A percentile compares a stretch with the other conserved stretches of the same genome.
phyloP scores from a whole-genome alignment of 768 basidiomycete species.

The Lactarius akahatsu region DNA sequence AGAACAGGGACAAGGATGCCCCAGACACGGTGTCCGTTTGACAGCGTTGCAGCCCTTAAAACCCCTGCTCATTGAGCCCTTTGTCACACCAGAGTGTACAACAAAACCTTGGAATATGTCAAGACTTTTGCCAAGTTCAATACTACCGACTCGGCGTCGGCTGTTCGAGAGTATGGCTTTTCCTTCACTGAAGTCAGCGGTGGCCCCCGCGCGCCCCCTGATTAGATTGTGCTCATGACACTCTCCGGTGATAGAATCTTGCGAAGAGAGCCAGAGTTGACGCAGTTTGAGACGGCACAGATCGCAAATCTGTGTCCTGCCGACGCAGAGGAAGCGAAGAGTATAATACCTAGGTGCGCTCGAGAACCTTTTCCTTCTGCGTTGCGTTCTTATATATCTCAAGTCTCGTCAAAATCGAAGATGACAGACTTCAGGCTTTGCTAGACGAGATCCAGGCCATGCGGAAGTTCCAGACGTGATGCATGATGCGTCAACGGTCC shows the following conservation, averaged over 20 bases:
- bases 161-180: conserved; percentile 55
- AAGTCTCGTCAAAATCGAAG: conserved; percentile 85
- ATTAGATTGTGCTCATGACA: conserved; percentile 11
- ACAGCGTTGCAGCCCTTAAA: neutral
- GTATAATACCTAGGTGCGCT: conserved; percentile 78
- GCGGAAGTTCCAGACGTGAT: conserved; percentile 80
- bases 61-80: too few species aligned
- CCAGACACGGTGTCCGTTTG: conserved; percentile 77
- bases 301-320: conserved; percentile 90
- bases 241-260: conserved; percentile 57
- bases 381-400: conserved; percentile 19
- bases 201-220: neutral
- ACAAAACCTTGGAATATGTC: conserved; percentile 90
- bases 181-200: neutral
- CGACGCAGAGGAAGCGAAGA: conserved; percentile 87
- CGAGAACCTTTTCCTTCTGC: conserved; percentile 30
- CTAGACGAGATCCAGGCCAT: conserved; percentile 88
- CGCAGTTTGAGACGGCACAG: conserved; percentile 90
- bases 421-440: conserved; percentile 77
- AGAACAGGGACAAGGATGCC: conserved; percentile 83
- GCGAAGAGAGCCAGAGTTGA: conserved; percentile 72
- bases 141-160: conserved; percentile 77
- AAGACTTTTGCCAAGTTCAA: conserved; percentile 90
- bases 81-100: conserved; percentile 67
- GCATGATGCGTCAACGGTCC: conserved; percentile 40